Percentiles rank a stretch among this genome's conserved stretches.
These are phyloP conservation scores for Panus rudis DNA, from an alignment of 768 basidiomycete genomes.

Conservation along the genomic window DNA sequence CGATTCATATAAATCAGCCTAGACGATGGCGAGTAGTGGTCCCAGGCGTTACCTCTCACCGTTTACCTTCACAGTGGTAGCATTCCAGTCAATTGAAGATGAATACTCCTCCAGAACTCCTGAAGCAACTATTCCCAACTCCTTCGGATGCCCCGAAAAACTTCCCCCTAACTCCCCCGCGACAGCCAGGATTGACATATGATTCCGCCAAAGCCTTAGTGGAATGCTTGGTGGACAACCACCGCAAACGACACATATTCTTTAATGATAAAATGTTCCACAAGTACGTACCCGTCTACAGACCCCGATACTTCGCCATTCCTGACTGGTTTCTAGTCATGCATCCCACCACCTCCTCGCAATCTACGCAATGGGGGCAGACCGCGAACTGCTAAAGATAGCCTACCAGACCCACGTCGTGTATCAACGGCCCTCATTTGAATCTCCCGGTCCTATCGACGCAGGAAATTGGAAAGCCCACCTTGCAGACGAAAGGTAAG, in stretches of 20 bases:
- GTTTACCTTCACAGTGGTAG: too few species aligned
- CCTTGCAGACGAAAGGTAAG: slow-evolving; percentile 51
- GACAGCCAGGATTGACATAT: not conserved
- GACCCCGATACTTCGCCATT: not conserved
- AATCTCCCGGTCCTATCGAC: slow-evolving; percentile 40
- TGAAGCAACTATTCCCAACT: not conserved
- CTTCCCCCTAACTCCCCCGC: not conserved
- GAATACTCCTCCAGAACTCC: not conserved
- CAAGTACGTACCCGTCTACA: not conserved
- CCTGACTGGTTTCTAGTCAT: slow-evolving; percentile 33
- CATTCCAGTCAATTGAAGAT: too few species aligned
- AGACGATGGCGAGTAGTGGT: too few species aligned
- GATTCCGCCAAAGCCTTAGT: not conserved
- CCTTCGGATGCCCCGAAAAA: not conserved
- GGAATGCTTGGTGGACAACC: not conserved
- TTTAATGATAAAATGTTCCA: not conserved
- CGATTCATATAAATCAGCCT: too few species aligned
- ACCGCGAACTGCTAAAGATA: slow-evolving; percentile 31
- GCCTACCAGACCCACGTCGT: slow-evolving; percentile 35
- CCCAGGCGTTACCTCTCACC: too few species aligned
- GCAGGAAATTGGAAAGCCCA: slow-evolving; percentile 44
- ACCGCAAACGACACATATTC: not conserved
- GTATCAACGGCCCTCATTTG: slow-evolving; percentile 31
- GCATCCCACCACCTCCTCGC: slow-evolving; percentile 49
- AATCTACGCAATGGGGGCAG: slow-evolving; percentile 54